Evolutionary conservation across 345 rosid species (phyloP).

Genomic region (Hevea brasiliensis): DNA sequence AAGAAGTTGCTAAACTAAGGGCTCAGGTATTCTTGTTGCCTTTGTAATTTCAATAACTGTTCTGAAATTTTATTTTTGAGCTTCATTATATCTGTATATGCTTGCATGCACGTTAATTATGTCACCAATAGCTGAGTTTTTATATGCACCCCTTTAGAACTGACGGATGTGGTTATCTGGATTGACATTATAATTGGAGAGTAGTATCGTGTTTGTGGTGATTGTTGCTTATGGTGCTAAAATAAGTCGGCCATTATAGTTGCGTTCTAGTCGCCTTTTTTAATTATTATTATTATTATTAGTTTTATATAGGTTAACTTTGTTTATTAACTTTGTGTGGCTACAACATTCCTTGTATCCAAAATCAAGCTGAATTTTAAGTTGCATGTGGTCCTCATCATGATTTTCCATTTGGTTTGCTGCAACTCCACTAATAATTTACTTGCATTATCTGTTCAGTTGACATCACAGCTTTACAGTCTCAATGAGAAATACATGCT

Average conservation of each 20-base stretch:
- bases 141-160: neutral
- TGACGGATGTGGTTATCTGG: neutral
- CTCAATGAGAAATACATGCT: neutral
- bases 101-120: neutral
- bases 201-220: no score
- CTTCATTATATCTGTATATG: neutral
- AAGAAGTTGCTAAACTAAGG: conserved; percentile 56
- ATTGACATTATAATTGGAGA: neutral
- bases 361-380: no score
- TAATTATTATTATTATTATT: no score
- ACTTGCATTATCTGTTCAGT: neutral
- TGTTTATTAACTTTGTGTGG: no score
- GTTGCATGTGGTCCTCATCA: no score
- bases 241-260: no score
- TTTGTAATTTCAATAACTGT: neutral
- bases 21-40: conserved; percentile 45
- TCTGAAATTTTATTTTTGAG: conserved; percentile 5
- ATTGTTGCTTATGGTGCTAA: neutral
- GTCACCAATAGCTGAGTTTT: neutral
- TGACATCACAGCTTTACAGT: neutral
- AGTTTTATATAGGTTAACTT: no score
- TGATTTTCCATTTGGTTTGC: neutral
- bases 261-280: no score
- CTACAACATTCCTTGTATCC: no score
- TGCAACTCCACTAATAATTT: neutral